A percentile compares a stretch with the other conserved stretches of the same genome.
phyloP scores from a whole-genome alignment of 208 protist genomes.

The Trypanosoma congolense region DNA sequence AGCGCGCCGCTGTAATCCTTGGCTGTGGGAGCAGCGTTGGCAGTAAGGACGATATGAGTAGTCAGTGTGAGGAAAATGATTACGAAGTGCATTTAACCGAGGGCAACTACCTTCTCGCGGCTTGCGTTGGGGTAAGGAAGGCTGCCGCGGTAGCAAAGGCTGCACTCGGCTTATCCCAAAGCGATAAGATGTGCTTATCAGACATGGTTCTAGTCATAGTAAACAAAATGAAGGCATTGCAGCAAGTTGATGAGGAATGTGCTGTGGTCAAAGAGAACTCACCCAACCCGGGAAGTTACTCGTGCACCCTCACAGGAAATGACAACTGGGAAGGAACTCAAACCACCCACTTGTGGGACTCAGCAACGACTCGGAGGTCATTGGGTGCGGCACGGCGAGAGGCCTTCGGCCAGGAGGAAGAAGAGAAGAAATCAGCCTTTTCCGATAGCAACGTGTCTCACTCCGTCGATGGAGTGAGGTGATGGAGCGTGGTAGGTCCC shows the following conservation, averaged over 20 bases:
- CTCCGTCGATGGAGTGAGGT: too few species aligned
- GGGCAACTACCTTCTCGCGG: neutral
- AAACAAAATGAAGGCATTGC: slow-evolving; percentile 35
- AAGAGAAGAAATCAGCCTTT: too few species aligned
- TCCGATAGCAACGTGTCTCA: too few species aligned
- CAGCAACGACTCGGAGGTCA: too few species aligned
- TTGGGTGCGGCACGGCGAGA: too few species aligned
- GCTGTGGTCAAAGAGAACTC: slow-evolving; percentile 27
- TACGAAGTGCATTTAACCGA: neutral
- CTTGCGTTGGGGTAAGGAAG: slow-evolving; percentile 21
- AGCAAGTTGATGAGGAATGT: slow-evolving; percentile 35
- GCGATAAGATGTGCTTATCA: slow-evolving; percentile 17
- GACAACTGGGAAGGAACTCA: too few species aligned
- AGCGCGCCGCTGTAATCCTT: slow-evolving; percentile 34
- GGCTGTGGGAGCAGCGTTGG: slow-evolving; percentile 24
- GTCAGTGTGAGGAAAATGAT: slow-evolving; percentile 13
- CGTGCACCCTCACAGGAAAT: too few species aligned
- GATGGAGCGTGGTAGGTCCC: too few species aligned
- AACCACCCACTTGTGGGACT: too few species aligned
- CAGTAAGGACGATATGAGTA: slow-evolving; percentile 26
- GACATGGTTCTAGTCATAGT: slow-evolving; percentile 30
- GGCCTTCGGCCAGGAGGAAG: too few species aligned
- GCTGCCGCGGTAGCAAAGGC: slow-evolving; percentile 35
- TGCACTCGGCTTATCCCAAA: slow-evolving; percentile 20
- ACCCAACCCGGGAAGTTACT: too few species aligned